Conservation (phyloP, 1,284 basidiomycete species). For the Paramarasmius palmivorus region DNA sequence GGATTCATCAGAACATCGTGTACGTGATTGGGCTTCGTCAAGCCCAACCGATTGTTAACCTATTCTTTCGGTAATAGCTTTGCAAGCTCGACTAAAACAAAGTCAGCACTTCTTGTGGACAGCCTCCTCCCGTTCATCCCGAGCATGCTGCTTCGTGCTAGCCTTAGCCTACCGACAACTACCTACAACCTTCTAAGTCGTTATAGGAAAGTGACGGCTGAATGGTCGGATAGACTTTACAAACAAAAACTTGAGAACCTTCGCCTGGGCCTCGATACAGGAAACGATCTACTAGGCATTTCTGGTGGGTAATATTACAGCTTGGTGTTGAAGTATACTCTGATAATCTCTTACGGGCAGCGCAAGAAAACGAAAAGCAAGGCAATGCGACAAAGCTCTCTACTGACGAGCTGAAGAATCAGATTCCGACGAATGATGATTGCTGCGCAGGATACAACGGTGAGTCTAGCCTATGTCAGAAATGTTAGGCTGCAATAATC, state of each 20-base stretch:
- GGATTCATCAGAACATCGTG: conserved; percentile 1
- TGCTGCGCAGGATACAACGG: conserved; percentile 22
- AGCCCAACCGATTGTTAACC: no score
- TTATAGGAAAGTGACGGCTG: conserved; percentile 12
- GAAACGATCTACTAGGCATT: no score
- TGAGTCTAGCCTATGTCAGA: no score
- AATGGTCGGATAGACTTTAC: not conserved
- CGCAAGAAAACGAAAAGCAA: not conserved
- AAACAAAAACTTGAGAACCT: no score
- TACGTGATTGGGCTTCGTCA: not conserved
- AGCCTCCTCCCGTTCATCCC: conserved; percentile 14
- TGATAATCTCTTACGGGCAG: not conserved
- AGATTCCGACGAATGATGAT: conserved; percentile 9
- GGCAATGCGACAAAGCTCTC: not conserved
- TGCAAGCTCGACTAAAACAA: not conserved
- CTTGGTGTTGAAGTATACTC: not conserved
- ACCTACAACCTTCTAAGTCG: conserved; percentile 7
- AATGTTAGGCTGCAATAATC: no score
- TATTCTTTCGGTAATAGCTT: not conserved
- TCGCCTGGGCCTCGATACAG: no score
- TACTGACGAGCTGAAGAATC: not conserved
- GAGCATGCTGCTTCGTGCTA: conserved; percentile 5
- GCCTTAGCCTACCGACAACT: conserved; percentile 9
- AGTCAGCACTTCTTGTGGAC: conserved; percentile 11
- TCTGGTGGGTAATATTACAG: no score